Conservation (phyloP, 176 grass and related monocot genomes). For the Zea mays region Zm-B73-REFERENCE-NAM-5.0 NC_050098.1:200987501-200988000, state of each 20-base stretch:
- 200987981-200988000: conserved; percentile 25
- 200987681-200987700: background rate
- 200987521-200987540: background rate
- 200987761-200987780: conserved; percentile 88
- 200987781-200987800: conserved; percentile 87
- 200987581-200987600: background rate
- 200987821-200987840: conserved; percentile 33
- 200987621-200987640: background rate
- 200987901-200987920: conserved; percentile 91
- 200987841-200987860: conserved; percentile 27
- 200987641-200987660: background rate
- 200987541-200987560: background rate
- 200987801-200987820: conserved; percentile 57
- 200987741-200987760: conserved; percentile 49
- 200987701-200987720: background rate
- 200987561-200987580: background rate
- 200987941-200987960: conserved; percentile 58
- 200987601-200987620: conserved; percentile 16
- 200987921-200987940: conserved; percentile 87
- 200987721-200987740: conserved; percentile 21
- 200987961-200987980: conserved; percentile 76
- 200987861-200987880: conserved; percentile 32
- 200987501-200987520: background rate
- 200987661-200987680: conserved; percentile 4
- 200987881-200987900: conserved; percentile 83